Evolutionary conservation across 164 flowering plant genomes (phyloP).

Genomic region (Amborella trichopoda): DNA sequence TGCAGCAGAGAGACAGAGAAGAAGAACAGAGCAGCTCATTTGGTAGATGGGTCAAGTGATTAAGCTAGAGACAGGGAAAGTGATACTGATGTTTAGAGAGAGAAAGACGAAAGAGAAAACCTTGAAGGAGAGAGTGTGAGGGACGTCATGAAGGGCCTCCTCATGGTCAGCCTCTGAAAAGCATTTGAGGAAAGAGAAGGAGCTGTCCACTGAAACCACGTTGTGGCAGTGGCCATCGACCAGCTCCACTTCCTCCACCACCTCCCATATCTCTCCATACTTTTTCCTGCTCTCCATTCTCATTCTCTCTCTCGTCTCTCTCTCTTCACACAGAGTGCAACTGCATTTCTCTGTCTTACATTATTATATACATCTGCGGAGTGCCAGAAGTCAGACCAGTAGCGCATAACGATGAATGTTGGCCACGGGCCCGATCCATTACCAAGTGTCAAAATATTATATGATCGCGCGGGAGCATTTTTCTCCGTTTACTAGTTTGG

Average conservation of each 20-base stretch:
- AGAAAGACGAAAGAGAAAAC: constrained; percentile 5
- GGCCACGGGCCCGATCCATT: too few relatives aligned
- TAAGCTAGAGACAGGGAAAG: too few relatives aligned
- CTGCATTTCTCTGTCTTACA: too few relatives aligned
- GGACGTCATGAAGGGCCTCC: constrained; percentile 43
- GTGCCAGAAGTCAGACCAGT: too few relatives aligned
- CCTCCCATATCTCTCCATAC: constrained; percentile 39
- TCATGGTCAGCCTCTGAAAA: constrained; percentile 79
- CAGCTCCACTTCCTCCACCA: constrained; percentile 41
- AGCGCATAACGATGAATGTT: too few relatives aligned
- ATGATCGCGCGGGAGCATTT: too few relatives aligned
- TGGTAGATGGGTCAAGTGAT: too few relatives aligned
- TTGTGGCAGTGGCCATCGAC: constrained; percentile 89
- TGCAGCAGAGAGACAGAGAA: too few relatives aligned
- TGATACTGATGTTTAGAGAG: neutral
- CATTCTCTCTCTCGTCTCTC: constrained; percentile 7
- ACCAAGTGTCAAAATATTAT: too few relatives aligned
- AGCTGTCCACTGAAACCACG: constrained; percentile 49
- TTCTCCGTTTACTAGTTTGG: too few relatives aligned
- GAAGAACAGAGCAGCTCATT: neutral
- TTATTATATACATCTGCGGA: too few relatives aligned
- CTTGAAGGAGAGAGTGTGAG: constrained; percentile 76
- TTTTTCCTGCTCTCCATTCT: constrained; percentile 14
- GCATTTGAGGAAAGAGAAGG: constrained; percentile 46
- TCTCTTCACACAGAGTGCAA: too few relatives aligned